Evolutionary conservation across 2,329 filamentous ascomycete species (phyloP).

Genomic region (Hypoxylon sp.): DNA sequence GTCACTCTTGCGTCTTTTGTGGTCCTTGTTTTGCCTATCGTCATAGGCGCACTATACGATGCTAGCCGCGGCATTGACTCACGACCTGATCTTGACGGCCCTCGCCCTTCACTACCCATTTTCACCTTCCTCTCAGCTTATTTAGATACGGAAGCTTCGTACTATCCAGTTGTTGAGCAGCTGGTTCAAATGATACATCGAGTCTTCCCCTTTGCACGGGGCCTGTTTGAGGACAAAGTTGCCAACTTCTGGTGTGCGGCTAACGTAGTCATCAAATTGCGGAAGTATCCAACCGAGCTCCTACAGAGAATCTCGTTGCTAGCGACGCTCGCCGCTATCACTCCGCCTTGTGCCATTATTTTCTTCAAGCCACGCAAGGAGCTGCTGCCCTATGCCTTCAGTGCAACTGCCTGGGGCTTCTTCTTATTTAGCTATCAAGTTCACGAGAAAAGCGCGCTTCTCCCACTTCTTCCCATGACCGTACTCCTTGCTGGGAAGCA

Average conservation of each 20-base stretch:
- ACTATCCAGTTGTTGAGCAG: constrained; percentile 84
- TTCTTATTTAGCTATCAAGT: constrained; percentile 99
- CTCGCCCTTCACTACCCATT: constrained; percentile 73
- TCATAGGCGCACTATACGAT: constrained; percentile 80
- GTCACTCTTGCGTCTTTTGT: constrained; percentile 81
- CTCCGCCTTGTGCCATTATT: constrained; percentile 83
- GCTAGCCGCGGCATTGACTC: constrained; percentile 73
- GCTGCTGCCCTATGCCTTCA: constrained; percentile 83
- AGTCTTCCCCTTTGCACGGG: constrained; percentile 96
- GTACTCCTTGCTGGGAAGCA: constrained; percentile 83
- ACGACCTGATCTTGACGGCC: constrained; percentile 69
- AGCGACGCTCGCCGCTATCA: constrained; percentile 81
- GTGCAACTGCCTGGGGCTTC: constrained; percentile 93
- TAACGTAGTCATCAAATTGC: constrained; percentile 90
- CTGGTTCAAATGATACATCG: constrained; percentile 87
- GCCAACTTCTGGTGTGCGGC: constrained; percentile 98
- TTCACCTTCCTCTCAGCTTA: constrained; percentile 71
- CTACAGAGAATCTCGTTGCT: constrained; percentile 83
- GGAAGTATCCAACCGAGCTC: constrained; percentile 77
- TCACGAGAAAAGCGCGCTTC: constrained; percentile 95
- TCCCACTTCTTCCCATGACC: constrained; percentile 95
- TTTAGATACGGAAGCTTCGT: constrained; percentile 75
- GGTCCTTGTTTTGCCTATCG: constrained; percentile 80
- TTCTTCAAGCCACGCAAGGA: constrained; percentile 83
- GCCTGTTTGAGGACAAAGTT: constrained; percentile 98